Conservation (phyloP, 305 asterid species). For the Fraxinus greggii region DNA sequence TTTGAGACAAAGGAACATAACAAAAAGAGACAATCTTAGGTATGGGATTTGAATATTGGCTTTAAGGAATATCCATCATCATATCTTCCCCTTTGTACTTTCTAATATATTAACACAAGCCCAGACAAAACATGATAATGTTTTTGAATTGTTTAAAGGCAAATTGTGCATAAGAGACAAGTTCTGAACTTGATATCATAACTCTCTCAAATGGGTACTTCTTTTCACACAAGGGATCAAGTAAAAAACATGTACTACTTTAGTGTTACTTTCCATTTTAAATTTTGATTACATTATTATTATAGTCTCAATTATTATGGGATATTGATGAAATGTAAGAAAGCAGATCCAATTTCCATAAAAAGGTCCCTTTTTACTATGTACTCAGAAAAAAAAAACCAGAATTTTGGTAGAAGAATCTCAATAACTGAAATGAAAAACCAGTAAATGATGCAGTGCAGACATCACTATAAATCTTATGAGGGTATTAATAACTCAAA, state of each 20-base stretch:
- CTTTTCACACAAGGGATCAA: constrained; percentile 14
- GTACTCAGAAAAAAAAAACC: constrained; percentile 22
- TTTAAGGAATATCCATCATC: constrained; percentile 24
- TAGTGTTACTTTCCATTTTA: neutral
- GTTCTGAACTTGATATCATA: constrained; percentile 35
- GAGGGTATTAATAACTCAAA: neutral
- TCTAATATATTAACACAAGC: constrained; percentile 15
- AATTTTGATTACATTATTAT: neutral
- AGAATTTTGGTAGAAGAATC: constrained; percentile 30
- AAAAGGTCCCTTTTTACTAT: constrained; percentile 35
- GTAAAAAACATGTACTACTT: neutral
- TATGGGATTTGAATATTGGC: neutral
- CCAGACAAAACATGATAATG: constrained; percentile 43
- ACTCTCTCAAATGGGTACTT: constrained; percentile 2
- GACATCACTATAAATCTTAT: neutral
- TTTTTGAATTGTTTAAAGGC: constrained; percentile 37
- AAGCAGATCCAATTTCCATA: constrained; percentile 46
- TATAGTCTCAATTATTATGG: neutral
- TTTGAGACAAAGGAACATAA: neutral
- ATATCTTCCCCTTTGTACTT: constrained; percentile 31
- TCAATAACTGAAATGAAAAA: constrained; percentile 6
- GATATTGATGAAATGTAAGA: constrained; percentile 29
- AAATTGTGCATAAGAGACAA: constrained; percentile 38
- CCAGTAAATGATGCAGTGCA: constrained; percentile 25
- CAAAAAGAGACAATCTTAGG: neutral